Percentiles rank a stretch among this genome's conserved stretches.
These are phyloP conservation scores for Deuterostichococcus epilithicus DNA, from an alignment of 139 green algal species.

Conservation along the genomic window DNA sequence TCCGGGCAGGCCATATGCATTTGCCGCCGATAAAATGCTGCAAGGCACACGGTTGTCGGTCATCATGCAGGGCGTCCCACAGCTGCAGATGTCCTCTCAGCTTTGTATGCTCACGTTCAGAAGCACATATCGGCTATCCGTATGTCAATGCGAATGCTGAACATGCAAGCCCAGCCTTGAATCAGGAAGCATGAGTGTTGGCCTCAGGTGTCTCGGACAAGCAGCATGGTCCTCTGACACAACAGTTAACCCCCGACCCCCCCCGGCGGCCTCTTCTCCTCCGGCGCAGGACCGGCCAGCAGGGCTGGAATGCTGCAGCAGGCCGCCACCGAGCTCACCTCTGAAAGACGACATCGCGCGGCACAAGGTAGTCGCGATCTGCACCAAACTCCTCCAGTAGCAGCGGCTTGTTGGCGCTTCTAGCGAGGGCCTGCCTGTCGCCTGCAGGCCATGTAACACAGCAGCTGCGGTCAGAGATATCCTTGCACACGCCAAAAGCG, in stretches of 20 bases:
- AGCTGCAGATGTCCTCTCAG: not conserved
- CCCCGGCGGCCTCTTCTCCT: no score
- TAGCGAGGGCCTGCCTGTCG: constrained; percentile 10
- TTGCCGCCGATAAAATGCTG: not conserved
- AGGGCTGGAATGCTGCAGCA: not conserved
- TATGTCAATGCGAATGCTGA: no score
- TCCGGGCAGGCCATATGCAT: not conserved
- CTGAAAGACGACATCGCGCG: not conserved
- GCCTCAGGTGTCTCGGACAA: no score
- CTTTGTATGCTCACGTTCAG: not conserved
- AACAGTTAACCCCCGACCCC: no score
- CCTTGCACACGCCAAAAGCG: not conserved
- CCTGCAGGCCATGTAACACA: not conserved
- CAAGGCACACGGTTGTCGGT: not conserved
- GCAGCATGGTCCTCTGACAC: no score
- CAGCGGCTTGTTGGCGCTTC: constrained; percentile 30
- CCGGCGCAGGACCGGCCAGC: no score
- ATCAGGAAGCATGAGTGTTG: no score
- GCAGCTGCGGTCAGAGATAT: not conserved
- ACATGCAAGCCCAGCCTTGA: no score
- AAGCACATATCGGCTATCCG: no score
- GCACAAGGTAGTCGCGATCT: not conserved
- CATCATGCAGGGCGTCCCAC: no score
- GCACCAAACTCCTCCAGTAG: constrained; percentile 40
- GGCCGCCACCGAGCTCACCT: not conserved